phyloP scores from a whole-genome alignment of 768 basidiomycete species.

The Collybia nuda region DNA sequence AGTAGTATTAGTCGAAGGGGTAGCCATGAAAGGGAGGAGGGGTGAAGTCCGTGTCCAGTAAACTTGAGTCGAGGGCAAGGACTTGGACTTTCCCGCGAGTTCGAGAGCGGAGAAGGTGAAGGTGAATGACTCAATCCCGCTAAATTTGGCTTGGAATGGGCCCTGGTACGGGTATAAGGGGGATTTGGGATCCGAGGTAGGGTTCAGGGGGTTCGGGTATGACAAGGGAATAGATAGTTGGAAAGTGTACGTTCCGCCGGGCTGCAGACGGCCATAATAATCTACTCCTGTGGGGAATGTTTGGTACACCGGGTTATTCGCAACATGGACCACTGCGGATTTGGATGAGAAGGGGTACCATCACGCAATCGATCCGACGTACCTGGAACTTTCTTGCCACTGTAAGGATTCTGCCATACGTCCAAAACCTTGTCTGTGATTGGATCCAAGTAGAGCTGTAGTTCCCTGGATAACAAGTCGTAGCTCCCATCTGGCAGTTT shows the following conservation, averaged over 20 bases:
- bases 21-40: conserved; percentile 13
- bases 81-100: not conserved
- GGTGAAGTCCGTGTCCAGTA: conserved; percentile 15
- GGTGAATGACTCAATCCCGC: conserved; percentile 18
- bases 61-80: conserved; percentile 11
- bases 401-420: conserved; percentile 17
- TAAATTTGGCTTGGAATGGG: conserved; percentile 12
- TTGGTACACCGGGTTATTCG: conserved; percentile 17
- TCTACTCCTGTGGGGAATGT: conserved; percentile 8
- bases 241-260: conserved; percentile 15
- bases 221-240: conserved; percentile 12
- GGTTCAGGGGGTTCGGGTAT: conserved; percentile 20
- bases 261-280: conserved; percentile 9
- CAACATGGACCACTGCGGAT: conserved; percentile 14
- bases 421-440: conserved; percentile 14
- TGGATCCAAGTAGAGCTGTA: conserved; percentile 17
- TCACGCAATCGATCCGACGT: not conserved
- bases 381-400: conserved; percentile 14
- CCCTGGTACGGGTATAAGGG: conserved; percentile 12
- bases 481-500: conserved; percentile 14
- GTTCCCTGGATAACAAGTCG: conserved; percentile 14
- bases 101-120: conserved; percentile 13
- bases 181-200: conserved; percentile 11
- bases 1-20: conserved; percentile 7
- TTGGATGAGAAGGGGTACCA: not conserved